phyloP scores from a whole-genome alignment of 805 yeast species.

The Hagleromyces aurorensis region DNA sequence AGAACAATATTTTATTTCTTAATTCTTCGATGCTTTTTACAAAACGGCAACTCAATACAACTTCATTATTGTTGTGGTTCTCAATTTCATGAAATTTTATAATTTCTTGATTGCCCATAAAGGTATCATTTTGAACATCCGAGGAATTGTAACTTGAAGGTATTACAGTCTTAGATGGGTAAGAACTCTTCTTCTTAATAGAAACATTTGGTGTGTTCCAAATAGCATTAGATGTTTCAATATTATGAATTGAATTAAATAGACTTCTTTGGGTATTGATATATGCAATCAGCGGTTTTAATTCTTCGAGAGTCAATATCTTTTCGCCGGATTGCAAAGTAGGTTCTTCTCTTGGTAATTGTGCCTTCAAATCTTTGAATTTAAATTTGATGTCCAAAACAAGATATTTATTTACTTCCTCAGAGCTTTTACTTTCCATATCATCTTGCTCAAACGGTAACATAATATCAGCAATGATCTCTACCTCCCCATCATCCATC shows the following conservation, averaged over 20 bases:
- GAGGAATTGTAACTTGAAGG: constrained; percentile 18
- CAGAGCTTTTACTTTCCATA: constrained; percentile 8
- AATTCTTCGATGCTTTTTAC: constrained; percentile 40
- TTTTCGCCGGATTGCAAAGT: constrained; percentile 46
- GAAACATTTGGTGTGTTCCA: constrained; percentile 26
- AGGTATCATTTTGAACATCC: constrained; percentile 14
- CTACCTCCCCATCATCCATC: constrained; percentile 65
- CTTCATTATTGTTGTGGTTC: constrained; percentile 19
- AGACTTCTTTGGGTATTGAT: constrained; percentile 41
- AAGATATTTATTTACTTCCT: constrained; percentile 39
- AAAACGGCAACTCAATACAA: constrained; percentile 34
- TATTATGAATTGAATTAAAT: constrained; percentile 14
- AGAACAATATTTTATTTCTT: constrained; percentile 30
- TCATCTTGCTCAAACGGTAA: constrained; percentile 45
- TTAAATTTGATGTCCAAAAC: constrained; percentile 60
- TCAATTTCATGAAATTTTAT: constrained; percentile 32
- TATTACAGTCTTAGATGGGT: constrained; percentile 23
- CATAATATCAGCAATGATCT: constrained; percentile 63
- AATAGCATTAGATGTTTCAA: constrained; percentile 15
- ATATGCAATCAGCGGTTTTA: constrained; percentile 53
- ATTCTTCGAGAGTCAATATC: constrained; percentile 49
- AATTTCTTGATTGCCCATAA: constrained; percentile 14
- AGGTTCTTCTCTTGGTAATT: constrained; percentile 42
- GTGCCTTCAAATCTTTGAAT: constrained; percentile 55
- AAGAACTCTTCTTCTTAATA: constrained; percentile 21